phyloP scores from a whole-genome alignment of 495 filamentous ascomycete genomes.

The Letharia lupina region DNA sequence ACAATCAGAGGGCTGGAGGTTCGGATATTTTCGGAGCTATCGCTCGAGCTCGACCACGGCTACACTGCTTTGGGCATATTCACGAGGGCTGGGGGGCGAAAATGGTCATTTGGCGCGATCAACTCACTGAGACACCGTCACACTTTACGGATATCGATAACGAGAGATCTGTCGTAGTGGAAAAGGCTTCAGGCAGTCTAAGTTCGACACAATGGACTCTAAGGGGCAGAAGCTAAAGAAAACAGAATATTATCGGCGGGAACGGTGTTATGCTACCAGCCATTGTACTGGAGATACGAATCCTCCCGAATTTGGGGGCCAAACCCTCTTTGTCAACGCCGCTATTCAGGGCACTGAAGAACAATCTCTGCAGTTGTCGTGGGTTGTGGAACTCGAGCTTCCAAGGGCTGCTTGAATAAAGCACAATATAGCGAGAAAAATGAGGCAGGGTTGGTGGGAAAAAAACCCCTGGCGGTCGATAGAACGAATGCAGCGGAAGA shows the following conservation, averaged over 20 bases:
- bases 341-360: slow-evolving; percentile 39
- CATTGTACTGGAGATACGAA: slow-evolving; percentile 32
- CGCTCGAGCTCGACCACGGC: slow-evolving; percentile 41
- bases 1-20: slow-evolving; percentile 43
- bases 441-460: too few relatives aligned
- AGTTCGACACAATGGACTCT: slow-evolving; percentile 11
- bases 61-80: slow-evolving; percentile 71
- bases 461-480: too few relatives aligned
- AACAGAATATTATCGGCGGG: slow-evolving; percentile 6
- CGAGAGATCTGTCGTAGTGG: slow-evolving; percentile 34
- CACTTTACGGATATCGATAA: slow-evolving; percentile 42
- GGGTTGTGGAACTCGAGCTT: slow-evolving; percentile 50
- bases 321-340: slow-evolving; percentile 63
- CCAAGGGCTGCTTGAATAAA: slow-evolving; percentile 13
- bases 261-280: slow-evolving; percentile 25
- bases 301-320: slow-evolving; percentile 31
- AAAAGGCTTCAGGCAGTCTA: slow-evolving; percentile 25
- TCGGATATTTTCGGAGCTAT: slow-evolving; percentile 48
- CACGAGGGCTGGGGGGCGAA: slow-evolving; percentile 61
- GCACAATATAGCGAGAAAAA: too few relatives aligned
- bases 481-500: too few relatives aligned
- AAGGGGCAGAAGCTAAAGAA: slow-evolving; percentile 14
- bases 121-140: slow-evolving; percentile 30
- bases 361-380: slow-evolving; percentile 37
- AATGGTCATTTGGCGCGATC: slow-evolving; percentile 45